Evolutionary conservation across 2,329 filamentous ascomycete species (phyloP), one percentile per base, ranked within the genome.

Genomic region (Sphaerulina vaccinii): DNA sequence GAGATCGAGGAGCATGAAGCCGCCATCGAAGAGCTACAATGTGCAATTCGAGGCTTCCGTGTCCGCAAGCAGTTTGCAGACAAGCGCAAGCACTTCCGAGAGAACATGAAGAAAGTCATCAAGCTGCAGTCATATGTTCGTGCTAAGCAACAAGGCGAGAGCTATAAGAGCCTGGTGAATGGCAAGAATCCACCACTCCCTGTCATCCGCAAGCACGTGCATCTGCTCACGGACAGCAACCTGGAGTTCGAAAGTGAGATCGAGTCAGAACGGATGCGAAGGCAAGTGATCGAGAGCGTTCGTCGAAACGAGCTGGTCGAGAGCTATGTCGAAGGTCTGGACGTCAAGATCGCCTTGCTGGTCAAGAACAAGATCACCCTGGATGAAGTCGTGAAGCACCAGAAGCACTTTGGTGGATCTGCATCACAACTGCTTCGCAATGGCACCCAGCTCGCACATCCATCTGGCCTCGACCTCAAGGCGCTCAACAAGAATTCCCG

Each of bases 291-390:
- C 5, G 91, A 97, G 67, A 91, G 97, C 68, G 93, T 99, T 8
- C 86, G 92, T 41, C 91, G 96, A 63, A 99, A 99, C 65, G 93
- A 99, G 73, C 85, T 95, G 76, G 83, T 95, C 33, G 93, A 99
- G 72, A 90, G 96, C 68, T 99, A 99, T 67, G 96, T 99, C 61
- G 91, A 96, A 64, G 93, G 99, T 68, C 81, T 99, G 29, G 95
- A 99, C 67, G 96, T 99, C 77, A 99, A 99, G 75, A 99, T 99
- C 69, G 93, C 93, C 1, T 81, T 99, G 2, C 79, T 99, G 15
- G 93, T 99, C 64, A 97, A 97, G 79, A 99, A 99, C 81, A 99
- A 99, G 73, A 99, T 99, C 65, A 97, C 93, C 0, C 79, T 99
- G 3, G 93, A 99, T 66, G 95, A 99, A 72, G 93, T 99, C 22